These are phyloP conservation scores for Suhomyces bolitotheri DNA, from an alignment of 1,139 yeast genomes.

Conservation along the genomic window DNA sequence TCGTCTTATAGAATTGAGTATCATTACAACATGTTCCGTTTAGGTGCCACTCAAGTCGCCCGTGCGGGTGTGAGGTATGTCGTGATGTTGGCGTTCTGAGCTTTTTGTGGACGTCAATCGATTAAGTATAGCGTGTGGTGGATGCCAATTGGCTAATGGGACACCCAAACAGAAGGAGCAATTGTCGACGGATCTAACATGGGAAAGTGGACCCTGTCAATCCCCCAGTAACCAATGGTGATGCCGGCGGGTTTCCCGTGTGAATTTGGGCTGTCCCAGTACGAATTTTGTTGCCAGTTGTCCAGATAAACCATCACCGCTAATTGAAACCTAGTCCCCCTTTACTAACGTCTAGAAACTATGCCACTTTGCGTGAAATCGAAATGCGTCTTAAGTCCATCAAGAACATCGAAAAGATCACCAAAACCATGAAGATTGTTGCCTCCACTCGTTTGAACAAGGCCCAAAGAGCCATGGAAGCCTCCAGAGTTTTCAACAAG, in stretches of 20 bases:
- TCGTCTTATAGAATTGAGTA: constrained; percentile 13
- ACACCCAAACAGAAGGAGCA: not conserved
- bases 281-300: too few relatives aligned
- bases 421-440: constrained; percentile 99
- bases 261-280: too few relatives aligned
- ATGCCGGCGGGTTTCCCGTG: too few relatives aligned
- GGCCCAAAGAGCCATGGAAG: constrained; percentile 94
- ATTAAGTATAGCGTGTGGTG: not conserved
- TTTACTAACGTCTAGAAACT: constrained; percentile 59
- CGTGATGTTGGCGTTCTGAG: not conserved
- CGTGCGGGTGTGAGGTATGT: constrained; percentile 64
- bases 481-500: constrained; percentile 82
- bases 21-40: constrained; percentile 54
- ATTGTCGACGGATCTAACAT: too few relatives aligned
- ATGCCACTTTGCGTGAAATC: constrained; percentile 98
- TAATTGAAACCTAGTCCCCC: too few relatives aligned
- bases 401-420: constrained; percentile 97
- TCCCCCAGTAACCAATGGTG: too few relatives aligned
- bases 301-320: too few relatives aligned
- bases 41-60: constrained; percentile 62
- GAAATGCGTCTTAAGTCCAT: constrained; percentile 97
- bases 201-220: too few relatives aligned
- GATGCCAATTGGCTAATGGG: not conserved
- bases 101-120: constrained; percentile 1
- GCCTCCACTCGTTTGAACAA: constrained; percentile 95